Conservation (phyloP, 257 asterid genomes). For the Plectranthus barbatus region DNA sequence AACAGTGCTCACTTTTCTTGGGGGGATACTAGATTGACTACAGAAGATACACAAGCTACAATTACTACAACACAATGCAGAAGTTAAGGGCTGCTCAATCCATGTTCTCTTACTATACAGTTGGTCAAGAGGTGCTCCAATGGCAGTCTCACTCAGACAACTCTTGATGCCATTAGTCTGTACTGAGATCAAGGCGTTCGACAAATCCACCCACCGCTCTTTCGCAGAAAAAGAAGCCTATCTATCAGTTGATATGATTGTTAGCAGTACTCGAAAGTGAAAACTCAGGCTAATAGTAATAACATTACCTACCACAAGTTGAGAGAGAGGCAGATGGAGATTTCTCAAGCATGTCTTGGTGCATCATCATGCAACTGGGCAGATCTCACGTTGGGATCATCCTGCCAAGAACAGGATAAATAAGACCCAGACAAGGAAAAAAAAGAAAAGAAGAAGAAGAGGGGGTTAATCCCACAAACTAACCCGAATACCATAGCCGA, state of each 20-base stretch:
- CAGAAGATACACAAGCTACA: conserved; percentile 13
- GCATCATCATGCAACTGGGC: conserved; percentile 78
- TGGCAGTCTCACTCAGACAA: conserved; percentile 4
- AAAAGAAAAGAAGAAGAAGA: neutral
- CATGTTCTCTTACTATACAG: conserved; percentile 14
- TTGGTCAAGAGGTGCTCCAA: neutral
- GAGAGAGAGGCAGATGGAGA: neutral
- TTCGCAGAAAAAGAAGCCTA: conserved; percentile 19
- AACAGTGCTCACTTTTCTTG: conserved; percentile 8
- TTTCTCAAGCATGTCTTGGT: conserved; percentile 61
- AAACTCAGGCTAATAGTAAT: neutral
- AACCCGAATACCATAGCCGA: conserved; percentile 78
- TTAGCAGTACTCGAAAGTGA: neutral
- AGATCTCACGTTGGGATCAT: conserved; percentile 72
- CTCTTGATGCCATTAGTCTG: conserved; percentile 7
- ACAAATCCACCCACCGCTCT: neutral
- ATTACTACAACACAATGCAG: conserved; percentile 18
- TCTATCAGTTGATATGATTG: neutral
- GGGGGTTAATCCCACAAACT: conserved; percentile 29
- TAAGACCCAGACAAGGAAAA: neutral
- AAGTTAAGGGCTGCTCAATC: conserved; percentile 2
- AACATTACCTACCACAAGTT: conserved; percentile 3
- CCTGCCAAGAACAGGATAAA: conserved; percentile 38
- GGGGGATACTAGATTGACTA: conserved; percentile 13
- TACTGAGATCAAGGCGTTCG: conserved; percentile 3